Base-by-base conservation (phyloP, 345 rosid genomes). In the Anastatica hierochuntica region DNA sequence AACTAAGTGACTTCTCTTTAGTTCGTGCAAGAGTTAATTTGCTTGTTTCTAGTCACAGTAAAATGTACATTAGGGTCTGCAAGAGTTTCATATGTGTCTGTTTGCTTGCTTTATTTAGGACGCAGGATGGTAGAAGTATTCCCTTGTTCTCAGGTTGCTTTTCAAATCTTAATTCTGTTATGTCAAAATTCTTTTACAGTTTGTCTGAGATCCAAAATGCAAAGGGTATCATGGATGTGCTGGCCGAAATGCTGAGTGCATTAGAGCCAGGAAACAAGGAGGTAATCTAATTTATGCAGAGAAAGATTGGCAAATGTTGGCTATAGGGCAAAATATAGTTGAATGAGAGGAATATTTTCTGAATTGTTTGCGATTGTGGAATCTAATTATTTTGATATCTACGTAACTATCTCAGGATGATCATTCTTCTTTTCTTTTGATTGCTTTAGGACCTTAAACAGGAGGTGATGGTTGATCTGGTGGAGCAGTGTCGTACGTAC, bases 201-300 rank as follows among this genome's bases (percentile, higher is more conserved):
- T 61, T 88, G 88, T 71, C 92, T 43, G 99, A 94, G 79, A 83
- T 88, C 69, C 99, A 94, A 72, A 94, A 88, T 74, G 99, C 99
- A 21, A 84, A 92, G 39, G 97, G 95, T 50, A 80, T 88, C 43
- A 80, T 94, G 94, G 99, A 94, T 63, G 97, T 94, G 46, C 95
- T 94, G 64, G 69, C 92, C 11, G 99, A 94, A 77, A 94, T 94
- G 97, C 79, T 94, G 50, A 88, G 37, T 80, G 99, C 97, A 49
- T 36, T 94, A 62, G 94, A 82, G 58, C 97, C 97, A 8, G 78
- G 72, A 40, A 88, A 88, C 72, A 78, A 69, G 69, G 95, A 88
- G 97, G 99, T 94, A 80, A 40, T 27, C 21, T 61, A 8, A 52
- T 45, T 44, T 29, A 40, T 49, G 14, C 19, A 56, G 33, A 34